A percentile compares a stretch with the other conserved stretches of the same genome.
Conservation (phyloP, 805 yeast genomes). For the Saturnispora saitoi region DNA sequence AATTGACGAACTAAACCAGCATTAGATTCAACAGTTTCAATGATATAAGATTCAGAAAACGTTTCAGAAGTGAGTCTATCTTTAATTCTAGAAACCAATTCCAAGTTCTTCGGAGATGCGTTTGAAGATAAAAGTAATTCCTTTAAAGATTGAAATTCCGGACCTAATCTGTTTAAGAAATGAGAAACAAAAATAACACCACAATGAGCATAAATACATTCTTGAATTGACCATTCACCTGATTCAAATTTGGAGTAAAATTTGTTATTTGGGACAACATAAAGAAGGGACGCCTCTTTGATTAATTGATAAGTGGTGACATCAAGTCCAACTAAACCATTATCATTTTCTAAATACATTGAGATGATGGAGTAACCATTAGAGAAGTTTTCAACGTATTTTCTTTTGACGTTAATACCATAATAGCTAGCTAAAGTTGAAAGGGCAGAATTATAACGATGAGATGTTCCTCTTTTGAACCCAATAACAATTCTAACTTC, state of each 20-base stretch:
- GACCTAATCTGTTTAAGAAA: constrained; percentile 87
- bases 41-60: constrained; percentile 76
- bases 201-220: constrained; percentile 88
- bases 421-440: constrained; percentile 83
- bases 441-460: constrained; percentile 81
- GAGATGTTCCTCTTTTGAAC: constrained; percentile 73
- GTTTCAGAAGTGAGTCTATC: constrained; percentile 90
- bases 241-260: constrained; percentile 66
- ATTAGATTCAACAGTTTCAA: constrained; percentile 64
- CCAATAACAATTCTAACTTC: constrained; percentile 89
- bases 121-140: constrained; percentile 46
- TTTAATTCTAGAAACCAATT: constrained; percentile 70
- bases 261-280: constrained; percentile 80
- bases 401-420: constrained; percentile 74
- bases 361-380: constrained; percentile 84
- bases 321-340: constrained; percentile 41
- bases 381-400: constrained; percentile 89
- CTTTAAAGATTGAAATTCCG: constrained; percentile 70
- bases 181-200: constrained; percentile 90
- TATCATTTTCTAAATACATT: constrained; percentile 67
- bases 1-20: constrained; percentile 68
- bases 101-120: constrained; percentile 54
- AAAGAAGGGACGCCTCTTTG: constrained; percentile 87
- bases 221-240: constrained; percentile 84
- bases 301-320: constrained; percentile 74